phyloP scores from a whole-genome alignment of 1,284 basidiomycete genomes.

The Mycena sp. region DNA sequence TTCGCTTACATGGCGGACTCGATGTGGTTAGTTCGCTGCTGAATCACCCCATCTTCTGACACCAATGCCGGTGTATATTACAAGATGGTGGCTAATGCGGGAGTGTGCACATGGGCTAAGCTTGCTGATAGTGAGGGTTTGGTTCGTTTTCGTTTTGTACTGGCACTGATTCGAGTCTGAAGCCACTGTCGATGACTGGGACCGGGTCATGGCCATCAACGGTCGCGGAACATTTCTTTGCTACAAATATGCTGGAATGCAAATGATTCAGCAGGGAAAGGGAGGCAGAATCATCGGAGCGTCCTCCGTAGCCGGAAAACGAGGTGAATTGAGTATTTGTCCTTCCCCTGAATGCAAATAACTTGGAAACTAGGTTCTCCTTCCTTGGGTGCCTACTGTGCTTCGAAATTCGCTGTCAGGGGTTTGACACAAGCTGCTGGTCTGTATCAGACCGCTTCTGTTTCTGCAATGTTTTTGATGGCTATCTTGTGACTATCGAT shows the following conservation, averaged over 20 bases:
- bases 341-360: background rate
- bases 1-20: conserved; percentile 25
- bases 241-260: conserved; percentile 33
- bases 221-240: conserved; percentile 32
- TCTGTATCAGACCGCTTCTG: conserved; percentile 19
- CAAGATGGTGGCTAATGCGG: conserved; percentile 30
- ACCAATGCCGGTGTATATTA: background rate
- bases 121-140: conserved; percentile 15
- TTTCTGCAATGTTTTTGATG: no score
- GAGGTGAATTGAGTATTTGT: background rate
- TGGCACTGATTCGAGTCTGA: background rate
- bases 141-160: background rate
- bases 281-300: conserved; percentile 34
- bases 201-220: conserved; percentile 31
- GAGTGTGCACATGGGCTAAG: background rate
- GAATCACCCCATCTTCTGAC: background rate
- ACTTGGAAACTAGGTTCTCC: conserved; percentile 7
- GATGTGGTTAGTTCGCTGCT: conserved; percentile 33
- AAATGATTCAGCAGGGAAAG: conserved; percentile 37
- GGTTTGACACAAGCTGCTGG: conserved; percentile 46
- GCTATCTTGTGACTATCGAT: no score
- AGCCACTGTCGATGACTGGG: conserved; percentile 29
- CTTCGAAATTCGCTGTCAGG: conserved; percentile 46
- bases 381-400: conserved; percentile 31
- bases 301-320: conserved; percentile 24